Conservation (phyloP, 2,329 filamentous ascomycete genomes). For the Epichloe glyceriae region DNA sequence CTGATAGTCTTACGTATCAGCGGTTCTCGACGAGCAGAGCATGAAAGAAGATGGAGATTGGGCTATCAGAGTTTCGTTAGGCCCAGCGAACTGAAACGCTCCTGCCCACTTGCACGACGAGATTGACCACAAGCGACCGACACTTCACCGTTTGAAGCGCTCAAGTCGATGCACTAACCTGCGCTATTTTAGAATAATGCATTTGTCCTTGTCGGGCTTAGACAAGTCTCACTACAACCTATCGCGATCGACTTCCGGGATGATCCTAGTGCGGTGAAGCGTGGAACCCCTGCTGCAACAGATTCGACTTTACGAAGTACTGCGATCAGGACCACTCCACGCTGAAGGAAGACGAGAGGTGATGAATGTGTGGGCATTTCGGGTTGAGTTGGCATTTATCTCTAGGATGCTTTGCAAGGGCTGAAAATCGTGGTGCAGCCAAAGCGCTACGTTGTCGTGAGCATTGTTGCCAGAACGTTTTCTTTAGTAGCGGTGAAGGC, state of each 20-base stretch:
- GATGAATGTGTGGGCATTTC: not conserved
- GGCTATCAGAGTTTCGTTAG: not conserved
- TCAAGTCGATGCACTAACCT: not conserved
- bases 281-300: not conserved
- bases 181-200: not conserved
- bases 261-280: not conserved
- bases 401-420: not conserved
- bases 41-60: not conserved
- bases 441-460: not conserved
- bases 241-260: not conserved
- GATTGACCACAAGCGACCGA: not conserved
- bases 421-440: not conserved
- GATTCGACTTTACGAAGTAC: not conserved
- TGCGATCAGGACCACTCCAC: not conserved
- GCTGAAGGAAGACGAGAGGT: not conserved
- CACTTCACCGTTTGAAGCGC: not conserved
- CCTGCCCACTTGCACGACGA: not conserved
- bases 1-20: not conserved
- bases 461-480: not conserved
- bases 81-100: not conserved
- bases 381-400: not conserved
- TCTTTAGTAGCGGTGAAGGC: not conserved
- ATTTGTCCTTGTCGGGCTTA: not conserved
- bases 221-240: not conserved
- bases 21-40: not conserved